Percentiles rank a stretch among this genome's conserved stretches.
Evolutionary conservation across 129 eudicot genomes (phyloP).

Genomic region (Escallonia herrerae): DNA sequence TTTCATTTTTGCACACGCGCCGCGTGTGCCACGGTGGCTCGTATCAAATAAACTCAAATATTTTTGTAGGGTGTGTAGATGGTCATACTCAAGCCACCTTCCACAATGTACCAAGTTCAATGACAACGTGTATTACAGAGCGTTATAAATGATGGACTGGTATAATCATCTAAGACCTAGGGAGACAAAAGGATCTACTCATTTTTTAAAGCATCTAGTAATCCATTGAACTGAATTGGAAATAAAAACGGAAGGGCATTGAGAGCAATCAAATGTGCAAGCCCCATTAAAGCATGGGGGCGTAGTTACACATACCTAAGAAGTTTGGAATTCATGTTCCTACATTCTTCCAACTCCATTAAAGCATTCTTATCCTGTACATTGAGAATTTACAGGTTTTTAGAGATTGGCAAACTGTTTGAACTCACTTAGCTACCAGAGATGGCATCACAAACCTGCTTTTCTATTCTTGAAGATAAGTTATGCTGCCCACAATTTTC

Average conservation of each 20-base stretch:
- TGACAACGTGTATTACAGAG: no score
- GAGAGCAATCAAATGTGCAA: not conserved
- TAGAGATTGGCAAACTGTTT: not conserved
- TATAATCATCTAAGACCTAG: no score
- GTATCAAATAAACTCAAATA: no score
- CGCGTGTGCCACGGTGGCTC: no score
- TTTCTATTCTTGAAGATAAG: conserved; percentile 16
- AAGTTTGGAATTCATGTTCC: conserved; percentile 39
- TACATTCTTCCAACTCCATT: conserved; percentile 47
- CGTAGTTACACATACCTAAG: conserved; percentile 32
- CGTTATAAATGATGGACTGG: no score
- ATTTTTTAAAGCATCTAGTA: no score
- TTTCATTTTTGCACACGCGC: no score
- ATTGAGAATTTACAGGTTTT: not conserved
- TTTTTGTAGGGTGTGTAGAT: no score
- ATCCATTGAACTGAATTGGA: no score
- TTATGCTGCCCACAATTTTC: conserved; percentile 23
- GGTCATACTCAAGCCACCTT: no score
- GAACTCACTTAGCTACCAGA: conserved; percentile 3
- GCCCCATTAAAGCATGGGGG: not conserved
- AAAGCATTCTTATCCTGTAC: conserved; percentile 37
- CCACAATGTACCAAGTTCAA: no score
- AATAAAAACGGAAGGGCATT: not conserved
- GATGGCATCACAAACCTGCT: conserved; percentile 32
- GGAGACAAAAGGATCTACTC: no score